A percentile compares a stretch with the other conserved stretches of the same genome.
phyloP scores from a whole-genome alignment of 768 basidiomycete genomes.

The Cyclocybe aegerita region DNA sequence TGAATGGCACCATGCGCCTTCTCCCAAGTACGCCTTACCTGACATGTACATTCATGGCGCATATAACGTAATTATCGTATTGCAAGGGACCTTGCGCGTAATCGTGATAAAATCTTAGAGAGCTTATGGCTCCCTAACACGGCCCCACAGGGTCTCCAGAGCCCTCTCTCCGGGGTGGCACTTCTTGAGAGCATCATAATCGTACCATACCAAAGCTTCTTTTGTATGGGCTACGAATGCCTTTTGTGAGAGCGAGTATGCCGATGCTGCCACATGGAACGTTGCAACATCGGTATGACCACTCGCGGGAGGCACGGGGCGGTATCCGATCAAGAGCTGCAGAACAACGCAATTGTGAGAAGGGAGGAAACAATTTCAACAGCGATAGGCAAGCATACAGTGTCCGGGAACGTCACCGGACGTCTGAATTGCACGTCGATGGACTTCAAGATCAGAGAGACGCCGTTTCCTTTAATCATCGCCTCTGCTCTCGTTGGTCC shows the following conservation, averaged over 20 bases:
- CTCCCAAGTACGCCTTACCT: no score
- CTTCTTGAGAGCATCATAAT: slow-evolving; percentile 69
- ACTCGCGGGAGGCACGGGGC: slow-evolving; percentile 35
- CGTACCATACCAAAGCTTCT: slow-evolving; percentile 73
- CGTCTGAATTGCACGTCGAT: slow-evolving; percentile 65
- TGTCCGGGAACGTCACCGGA: slow-evolving; percentile 77
- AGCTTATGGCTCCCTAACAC: no score
- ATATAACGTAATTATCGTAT: no score
- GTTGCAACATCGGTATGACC: slow-evolving; percentile 33
- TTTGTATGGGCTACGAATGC: slow-evolving; percentile 65
- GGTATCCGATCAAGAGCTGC: slow-evolving; percentile 67
- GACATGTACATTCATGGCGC: no score
- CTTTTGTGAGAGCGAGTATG: slow-evolving; percentile 65
- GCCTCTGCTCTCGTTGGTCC: slow-evolving; percentile 53
- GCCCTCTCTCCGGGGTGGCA: slow-evolving; percentile 57
- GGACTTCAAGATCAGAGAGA: slow-evolving; percentile 76
- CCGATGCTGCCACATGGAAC: slow-evolving; percentile 51
- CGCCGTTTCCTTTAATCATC: slow-evolving; percentile 63
- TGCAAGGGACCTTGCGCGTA: no score
- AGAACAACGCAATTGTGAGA: neutral
- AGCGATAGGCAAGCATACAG: slow-evolving; percentile 47
- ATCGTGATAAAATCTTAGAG: no score
- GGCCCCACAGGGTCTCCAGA: slow-evolving; percentile 31
- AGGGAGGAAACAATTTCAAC: slow-evolving; percentile 31
- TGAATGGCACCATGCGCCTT: no score